phyloP scores from a whole-genome alignment of 2,329 filamentous ascomycete species.

The Hymenoscyphus albidus region DNA sequence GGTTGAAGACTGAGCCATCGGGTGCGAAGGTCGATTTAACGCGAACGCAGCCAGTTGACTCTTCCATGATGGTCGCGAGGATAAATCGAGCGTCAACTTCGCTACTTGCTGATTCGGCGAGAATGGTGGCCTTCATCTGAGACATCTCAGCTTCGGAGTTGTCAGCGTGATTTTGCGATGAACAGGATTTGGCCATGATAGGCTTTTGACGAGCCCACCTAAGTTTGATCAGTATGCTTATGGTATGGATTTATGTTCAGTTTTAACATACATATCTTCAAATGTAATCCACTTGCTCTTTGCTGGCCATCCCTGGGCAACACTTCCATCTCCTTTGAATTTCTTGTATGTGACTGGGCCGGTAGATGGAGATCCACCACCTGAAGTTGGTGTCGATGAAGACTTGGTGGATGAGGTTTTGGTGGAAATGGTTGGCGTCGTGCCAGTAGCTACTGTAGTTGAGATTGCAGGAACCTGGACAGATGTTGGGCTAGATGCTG shows the following conservation, averaged over 20 bases:
- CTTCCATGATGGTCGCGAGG: slow-evolving; percentile 35
- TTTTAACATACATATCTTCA: slow-evolving; percentile 6
- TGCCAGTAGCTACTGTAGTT: not conserved
- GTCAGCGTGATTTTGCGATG: not conserved
- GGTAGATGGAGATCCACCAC: not conserved
- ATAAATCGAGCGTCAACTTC: slow-evolving; percentile 33
- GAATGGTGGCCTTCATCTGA: slow-evolving; percentile 9
- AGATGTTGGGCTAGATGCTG: not conserved
- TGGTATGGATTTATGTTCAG: not conserved
- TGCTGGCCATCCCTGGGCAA: slow-evolving; percentile 12
- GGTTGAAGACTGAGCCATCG: slow-evolving; percentile 7
- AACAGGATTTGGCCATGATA: slow-evolving; percentile 1
- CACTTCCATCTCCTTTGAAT: slow-evolving; percentile 12
- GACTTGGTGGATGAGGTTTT: not conserved
- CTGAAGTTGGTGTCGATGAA: not conserved
- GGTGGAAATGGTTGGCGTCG: not conserved
- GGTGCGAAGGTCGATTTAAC: slow-evolving; percentile 17
- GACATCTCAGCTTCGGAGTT: slow-evolving; percentile 10
- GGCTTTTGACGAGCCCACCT: slow-evolving; percentile 8
- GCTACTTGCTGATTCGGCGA: slow-evolving; percentile 4
- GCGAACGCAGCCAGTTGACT: slow-evolving; percentile 30
- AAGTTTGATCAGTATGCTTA: not conserved
- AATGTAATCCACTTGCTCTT: slow-evolving; percentile 8
- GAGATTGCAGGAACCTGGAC: not conserved
- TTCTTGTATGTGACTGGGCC: slow-evolving; percentile 1